Evolutionary conservation across 441 rosid genomes (phyloP), one percentile per base, ranked within the genome.

Genomic region (Arabidopsis hybrid): DNA sequence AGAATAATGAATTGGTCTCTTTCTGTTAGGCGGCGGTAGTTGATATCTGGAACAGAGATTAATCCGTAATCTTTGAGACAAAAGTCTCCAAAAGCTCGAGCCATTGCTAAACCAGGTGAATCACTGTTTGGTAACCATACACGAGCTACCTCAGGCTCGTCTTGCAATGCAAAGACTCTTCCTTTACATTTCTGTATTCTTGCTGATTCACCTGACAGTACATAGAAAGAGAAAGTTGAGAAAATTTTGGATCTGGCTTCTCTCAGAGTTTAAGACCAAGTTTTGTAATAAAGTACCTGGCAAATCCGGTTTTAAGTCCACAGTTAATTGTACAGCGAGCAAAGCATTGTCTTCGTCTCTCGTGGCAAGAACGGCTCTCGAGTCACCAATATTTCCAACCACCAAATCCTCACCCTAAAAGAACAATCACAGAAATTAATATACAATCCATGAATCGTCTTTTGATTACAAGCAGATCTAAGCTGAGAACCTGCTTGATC

Each of bases 141-240:
- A 77, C 94, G 94, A 60, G 94, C 90, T 71, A 89, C 91, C 80
- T 89, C 94, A 5, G 94, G 94, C 78, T 89, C 94, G 46, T 89
- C 94, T 75, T 86, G 94, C 76, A 89, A 79, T 39, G 94, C 89
- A 77, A 89, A 89, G 72, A 89, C 94, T 84, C 94, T 83, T 26
- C 94, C 94, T 80, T 86, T 89, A 66, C 86, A 89, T 78, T 86
- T 79, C 77, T 81, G 87, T 64, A 89, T 89, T 67, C 94, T 83
- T 1, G 90, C 91, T 65, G 94, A 86, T 80, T 89, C 94, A 79
- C 85, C 94, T 89, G 40, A 18, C 7, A 14, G 69, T 51, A 65
- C n/a, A n/a, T 49, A 64, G 65, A 29, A 67, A 66, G 66, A 72
- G 4, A 65, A 74, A 61, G 49, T 70, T 17, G 3, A 29, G 34